A percentile compares a stretch with the other conserved stretches of the same genome.
Evolutionary conservation across 192 early-diverging fungal species (phyloP).

Genomic region (Backusella tarrabulga): DNA sequence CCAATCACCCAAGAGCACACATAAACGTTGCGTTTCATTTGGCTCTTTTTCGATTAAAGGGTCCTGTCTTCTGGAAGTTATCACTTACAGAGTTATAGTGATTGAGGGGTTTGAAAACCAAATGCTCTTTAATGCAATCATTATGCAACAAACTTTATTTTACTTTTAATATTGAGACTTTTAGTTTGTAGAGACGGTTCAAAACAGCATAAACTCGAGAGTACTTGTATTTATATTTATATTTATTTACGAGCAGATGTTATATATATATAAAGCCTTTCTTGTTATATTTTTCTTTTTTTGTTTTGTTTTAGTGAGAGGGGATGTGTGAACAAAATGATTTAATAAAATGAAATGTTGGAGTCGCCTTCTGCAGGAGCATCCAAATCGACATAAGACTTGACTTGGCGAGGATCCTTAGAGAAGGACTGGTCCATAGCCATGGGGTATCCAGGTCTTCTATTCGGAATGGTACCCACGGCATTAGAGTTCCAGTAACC

Average conservation of each 20-base stretch:
- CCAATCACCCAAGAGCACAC: too few species aligned
- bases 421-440: conserved; percentile 33
- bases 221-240: neutral
- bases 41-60: too few species aligned
- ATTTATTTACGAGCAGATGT: neutral
- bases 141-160: too few species aligned
- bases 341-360: conserved; percentile 25
- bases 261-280: neutral
- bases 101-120: neutral
- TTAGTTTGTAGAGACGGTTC: too few species aligned
- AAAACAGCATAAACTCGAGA: too few species aligned
- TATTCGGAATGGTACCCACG: neutral
- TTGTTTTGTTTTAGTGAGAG: neutral
- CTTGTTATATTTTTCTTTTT: neutral
- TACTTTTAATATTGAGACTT: too few species aligned
- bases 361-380: conserved; percentile 69
- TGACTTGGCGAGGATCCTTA: conserved; percentile 73
- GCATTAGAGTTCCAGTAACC: neutral
- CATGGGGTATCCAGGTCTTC: conserved; percentile 9
- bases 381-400: conserved; percentile 87
- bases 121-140: too few species aligned
- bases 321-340: neutral
- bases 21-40: too few species aligned
- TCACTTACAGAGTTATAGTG: too few species aligned
- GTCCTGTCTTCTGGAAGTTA: too few species aligned